Base-by-base conservation (phyloP, 176 grass and related monocot genomes). In the Pontederia crassipes region DNA sequence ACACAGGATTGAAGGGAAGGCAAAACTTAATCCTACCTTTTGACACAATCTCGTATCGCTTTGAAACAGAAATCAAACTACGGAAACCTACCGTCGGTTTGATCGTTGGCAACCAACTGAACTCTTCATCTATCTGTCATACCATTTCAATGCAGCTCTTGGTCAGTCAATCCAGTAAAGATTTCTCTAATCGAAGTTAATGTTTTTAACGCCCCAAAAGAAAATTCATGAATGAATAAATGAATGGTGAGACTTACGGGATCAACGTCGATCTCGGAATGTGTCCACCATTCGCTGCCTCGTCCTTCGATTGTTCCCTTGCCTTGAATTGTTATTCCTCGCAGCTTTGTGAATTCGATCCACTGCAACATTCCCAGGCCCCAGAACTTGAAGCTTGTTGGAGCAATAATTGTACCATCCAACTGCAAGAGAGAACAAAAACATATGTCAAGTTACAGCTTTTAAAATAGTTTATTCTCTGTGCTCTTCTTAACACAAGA, bases 341-440 rank as follows among this genome's bases (percentile, higher is more conserved):
- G 79, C 74, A 98, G 53, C 77, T 98, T 98, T 48, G 93, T 92
- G 65, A 98, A 98, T 73, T 92, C 84, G 17, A 98, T 72, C 93
- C 93, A 92, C 69, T 91, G 88, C 71, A 98, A 82, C 65, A 89
- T 72, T 24, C 87, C 84, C 29, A 70, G 80, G 67, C 88, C 79
- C 93, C 88, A 98, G 13, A 69, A 45, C 74, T 81, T 86, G 54
- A 84, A 70, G 74, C 75, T 76, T 59, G 79, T 92, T 45, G 93
- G 93, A 66, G 88, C 93, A 61, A 86, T 58, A 15, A 98, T 89
- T 28, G 71, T 98, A 2, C 62, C 62, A 28, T 65, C 62, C 62
- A 65, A 12, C 62, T 65, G 47, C 18, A 49, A 49, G 1, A 27
- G 46, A 12, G 1, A 13, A 10, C 32, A 40, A 40, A 40, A 49